A percentile compares a stretch with the other conserved stretches of the same genome.
These are phyloP conservation scores for Dendrocalamus latiflorus DNA, from an alignment of 202 grass and related monocot genomes.

Conservation along the genomic window DNA sequence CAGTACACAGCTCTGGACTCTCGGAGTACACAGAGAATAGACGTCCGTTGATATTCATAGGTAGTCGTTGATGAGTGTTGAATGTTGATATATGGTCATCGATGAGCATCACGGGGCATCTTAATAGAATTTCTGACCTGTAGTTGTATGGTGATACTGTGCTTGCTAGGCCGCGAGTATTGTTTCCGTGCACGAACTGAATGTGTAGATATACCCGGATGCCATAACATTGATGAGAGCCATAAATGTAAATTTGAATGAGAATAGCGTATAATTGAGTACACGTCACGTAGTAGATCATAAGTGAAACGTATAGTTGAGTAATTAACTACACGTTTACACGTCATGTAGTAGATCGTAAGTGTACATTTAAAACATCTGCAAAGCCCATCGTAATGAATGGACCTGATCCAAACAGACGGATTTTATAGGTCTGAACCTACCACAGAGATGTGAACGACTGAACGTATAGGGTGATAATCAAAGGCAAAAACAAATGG, in stretches of 20 bases:
- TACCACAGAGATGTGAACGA: neutral
- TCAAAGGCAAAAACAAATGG: neutral
- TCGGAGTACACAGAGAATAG: neutral
- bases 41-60: slow-evolving; percentile 13
- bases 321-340: neutral
- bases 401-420: neutral
- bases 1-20: neutral
- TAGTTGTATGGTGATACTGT: neutral
- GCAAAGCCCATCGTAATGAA: neutral
- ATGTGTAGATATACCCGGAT: neutral
- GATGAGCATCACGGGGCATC: neutral
- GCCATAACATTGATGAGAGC: neutral
- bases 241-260: neutral
- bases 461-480: neutral
- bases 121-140: neutral
- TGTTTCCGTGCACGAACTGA: neutral
- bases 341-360: neutral
- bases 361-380: neutral
- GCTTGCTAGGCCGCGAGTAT: neutral
- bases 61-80: neutral
- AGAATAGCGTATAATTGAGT: neutral
- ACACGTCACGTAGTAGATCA: neutral
- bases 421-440: neutral
- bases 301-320: neutral
- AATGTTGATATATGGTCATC: slow-evolving; percentile 1